These are phyloP conservation scores for Thermomyces lanuginosus DNA, from an alignment of 2,329 filamentous ascomycete genomes.

Conservation along the genomic window DNA sequence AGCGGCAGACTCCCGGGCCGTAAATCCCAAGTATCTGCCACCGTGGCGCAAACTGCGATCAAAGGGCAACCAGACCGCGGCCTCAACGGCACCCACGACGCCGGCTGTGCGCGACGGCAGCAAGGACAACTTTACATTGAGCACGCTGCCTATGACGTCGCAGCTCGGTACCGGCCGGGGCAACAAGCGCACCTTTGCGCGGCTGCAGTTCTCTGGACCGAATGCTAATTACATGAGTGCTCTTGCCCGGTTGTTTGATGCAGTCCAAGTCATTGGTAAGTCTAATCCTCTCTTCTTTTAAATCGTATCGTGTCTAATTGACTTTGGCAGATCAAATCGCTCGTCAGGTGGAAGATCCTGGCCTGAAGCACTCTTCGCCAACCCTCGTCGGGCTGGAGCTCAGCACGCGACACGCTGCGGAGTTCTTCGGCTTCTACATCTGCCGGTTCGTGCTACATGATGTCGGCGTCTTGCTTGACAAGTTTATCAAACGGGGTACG, in stretches of 20 bases:
- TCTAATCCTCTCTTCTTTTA: not conserved
- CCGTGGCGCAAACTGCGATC: slow-evolving; percentile 81
- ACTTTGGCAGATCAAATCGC: slow-evolving; percentile 65
- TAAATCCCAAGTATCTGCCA: slow-evolving; percentile 62
- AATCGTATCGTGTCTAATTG: slow-evolving; percentile 5
- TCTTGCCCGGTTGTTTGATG: slow-evolving; percentile 79
- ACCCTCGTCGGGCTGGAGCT: slow-evolving; percentile 92
- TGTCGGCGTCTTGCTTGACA: slow-evolving; percentile 71
- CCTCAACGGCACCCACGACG: slow-evolving; percentile 9
- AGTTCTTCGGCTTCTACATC: slow-evolving; percentile 95
- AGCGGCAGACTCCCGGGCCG: slow-evolving; percentile 37
- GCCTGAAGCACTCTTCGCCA: slow-evolving; percentile 75
- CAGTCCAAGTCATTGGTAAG: slow-evolving; percentile 77
- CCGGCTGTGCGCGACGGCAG: slow-evolving; percentile 27
- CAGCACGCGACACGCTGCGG: slow-evolving; percentile 79
- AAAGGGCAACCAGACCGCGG: slow-evolving; percentile 55
- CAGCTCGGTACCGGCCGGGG: slow-evolving; percentile 42
- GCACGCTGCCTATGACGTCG: slow-evolving; percentile 60
- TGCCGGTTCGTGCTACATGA: slow-evolving; percentile 89
- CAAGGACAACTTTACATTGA: slow-evolving; percentile 50
- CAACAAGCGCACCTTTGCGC: slow-evolving; percentile 52
- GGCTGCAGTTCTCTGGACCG: slow-evolving; percentile 60
- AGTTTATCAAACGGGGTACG: slow-evolving; percentile 89
- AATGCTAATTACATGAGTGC: slow-evolving; percentile 84
- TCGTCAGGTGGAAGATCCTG: slow-evolving; percentile 87